phyloP scores from a whole-genome alignment of 441 rosid genomes.

The Populus tomentosa region DNA sequence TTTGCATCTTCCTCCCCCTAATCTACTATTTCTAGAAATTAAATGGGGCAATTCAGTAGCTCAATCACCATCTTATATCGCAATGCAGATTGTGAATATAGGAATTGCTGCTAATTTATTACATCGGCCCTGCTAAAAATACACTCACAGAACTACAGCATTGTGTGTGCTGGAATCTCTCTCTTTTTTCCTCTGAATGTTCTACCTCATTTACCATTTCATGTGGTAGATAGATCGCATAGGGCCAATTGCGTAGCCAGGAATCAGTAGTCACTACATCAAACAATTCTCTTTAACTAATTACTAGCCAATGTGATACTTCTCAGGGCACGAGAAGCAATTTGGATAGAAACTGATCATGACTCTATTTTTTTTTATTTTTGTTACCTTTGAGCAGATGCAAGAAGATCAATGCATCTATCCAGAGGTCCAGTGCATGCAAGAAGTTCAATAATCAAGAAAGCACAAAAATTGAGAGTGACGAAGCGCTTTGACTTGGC shows the following conservation, averaged over 20 bases:
- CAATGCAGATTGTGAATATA: no score
- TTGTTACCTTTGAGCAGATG: constrained; percentile 33
- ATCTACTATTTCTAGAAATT: no score
- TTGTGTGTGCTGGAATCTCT: neutral
- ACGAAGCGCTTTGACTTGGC: constrained; percentile 34
- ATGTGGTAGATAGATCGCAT: neutral
- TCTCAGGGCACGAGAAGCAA: no score
- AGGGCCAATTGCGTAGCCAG: neutral
- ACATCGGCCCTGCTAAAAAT: no score
- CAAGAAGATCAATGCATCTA: constrained; percentile 31
- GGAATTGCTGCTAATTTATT: no score
- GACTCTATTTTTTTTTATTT: neutral
- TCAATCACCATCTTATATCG: no score
- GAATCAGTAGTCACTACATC: neutral
- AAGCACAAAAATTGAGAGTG: constrained; percentile 28
- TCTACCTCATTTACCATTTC: neutral
- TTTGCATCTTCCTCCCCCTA: no score
- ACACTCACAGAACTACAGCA: no score
- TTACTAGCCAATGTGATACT: no score
- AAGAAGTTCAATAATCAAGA: constrained; percentile 16
- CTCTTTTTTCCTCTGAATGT: neutral
- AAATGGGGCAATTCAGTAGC: no score
- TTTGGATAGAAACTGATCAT: neutral
- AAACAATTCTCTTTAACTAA: no score
- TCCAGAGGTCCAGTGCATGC: constrained; percentile 6